phyloP scores from a whole-genome alignment of 257 asterid genomes.

The Rubia yunnanensis region DNA sequence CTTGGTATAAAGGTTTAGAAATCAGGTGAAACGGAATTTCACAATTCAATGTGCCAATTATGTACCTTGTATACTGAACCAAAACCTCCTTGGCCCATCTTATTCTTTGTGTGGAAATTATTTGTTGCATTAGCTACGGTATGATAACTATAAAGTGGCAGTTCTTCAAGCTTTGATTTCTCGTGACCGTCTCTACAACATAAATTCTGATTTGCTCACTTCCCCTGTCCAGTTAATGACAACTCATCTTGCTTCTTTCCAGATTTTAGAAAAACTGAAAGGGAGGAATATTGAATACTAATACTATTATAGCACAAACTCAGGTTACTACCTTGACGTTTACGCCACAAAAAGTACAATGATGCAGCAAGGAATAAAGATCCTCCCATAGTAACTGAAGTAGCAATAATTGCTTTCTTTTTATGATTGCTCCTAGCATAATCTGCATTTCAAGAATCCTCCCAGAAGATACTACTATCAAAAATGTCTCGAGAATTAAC shows the following conservation, averaged over 20 bases:
- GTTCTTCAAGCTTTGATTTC: constrained; percentile 7
- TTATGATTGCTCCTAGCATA: constrained; percentile 4
- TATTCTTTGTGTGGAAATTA: constrained; percentile 26
- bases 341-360: constrained; percentile 23
- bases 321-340: constrained; percentile 35
- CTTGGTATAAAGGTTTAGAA: too few species aligned
- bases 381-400: constrained; percentile 19
- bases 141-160: constrained; percentile 16
- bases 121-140: constrained; percentile 38
- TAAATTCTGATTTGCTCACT: neutral
- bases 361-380: constrained; percentile 9
- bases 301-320: neutral
- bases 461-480: neutral
- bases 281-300: neutral
- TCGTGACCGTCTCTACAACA: neutral
- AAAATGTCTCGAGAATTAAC: neutral
- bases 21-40: too few species aligned
- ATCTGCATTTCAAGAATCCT: constrained; percentile 18
- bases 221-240: neutral
- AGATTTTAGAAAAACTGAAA: neutral
- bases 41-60: neutral
- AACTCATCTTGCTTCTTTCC: constrained; percentile 1
- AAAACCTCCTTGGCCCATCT: constrained; percentile 62
- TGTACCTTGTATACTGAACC: constrained; percentile 61
- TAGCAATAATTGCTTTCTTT: constrained; percentile 18